A percentile compares a stretch with the other conserved stretches of the same genome.
Conservation (phyloP, 768 basidiomycete genomes). For the Boletus pseudopeckii region DNA sequence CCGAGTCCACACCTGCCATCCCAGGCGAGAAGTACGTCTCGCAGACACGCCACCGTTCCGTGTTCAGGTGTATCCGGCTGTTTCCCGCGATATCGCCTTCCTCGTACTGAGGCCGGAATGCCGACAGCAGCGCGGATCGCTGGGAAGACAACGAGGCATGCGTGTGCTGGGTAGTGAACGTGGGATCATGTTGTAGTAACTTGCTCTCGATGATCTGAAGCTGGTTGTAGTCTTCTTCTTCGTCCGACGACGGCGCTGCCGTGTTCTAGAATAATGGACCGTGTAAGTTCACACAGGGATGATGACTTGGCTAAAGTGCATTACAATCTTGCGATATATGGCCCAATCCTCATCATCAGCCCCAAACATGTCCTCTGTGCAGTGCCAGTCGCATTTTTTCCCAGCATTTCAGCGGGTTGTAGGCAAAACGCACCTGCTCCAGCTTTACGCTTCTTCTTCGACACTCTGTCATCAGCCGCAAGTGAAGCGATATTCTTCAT, state of each 20-base stretch:
- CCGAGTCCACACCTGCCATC: slow-evolving; percentile 95
- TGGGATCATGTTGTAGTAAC: slow-evolving; percentile 78
- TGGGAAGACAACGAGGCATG: slow-evolving; percentile 73
- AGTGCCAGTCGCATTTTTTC: not conserved
- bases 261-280: slow-evolving; percentile 49
- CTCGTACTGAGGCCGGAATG: slow-evolving; percentile 78
- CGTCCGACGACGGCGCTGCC: slow-evolving; percentile 72
- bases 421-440: slow-evolving; percentile 56
- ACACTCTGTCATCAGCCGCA: slow-evolving; percentile 79
- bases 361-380: slow-evolving; percentile 86
- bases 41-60: slow-evolving; percentile 86
- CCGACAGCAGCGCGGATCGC: slow-evolving; percentile 80
- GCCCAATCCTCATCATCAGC: slow-evolving; percentile 96
- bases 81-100: slow-evolving; percentile 70
- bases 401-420: not conserved
- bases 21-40: slow-evolving; percentile 90
- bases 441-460: slow-evolving; percentile 83
- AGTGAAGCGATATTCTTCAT: slow-evolving; percentile 96
- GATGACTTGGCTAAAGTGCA: slow-evolving; percentile 16
- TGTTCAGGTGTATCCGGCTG: slow-evolving; percentile 81
- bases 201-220: slow-evolving; percentile 76
- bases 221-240: slow-evolving; percentile 78
- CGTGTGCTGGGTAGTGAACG: slow-evolving; percentile 78
- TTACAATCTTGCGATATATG: slow-evolving; percentile 94
- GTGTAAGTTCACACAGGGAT: not conserved